Evolutionary conservation across 2,329 filamentous ascomycete species (phyloP).

Genomic region (Beauveria rudraprayagi): DNA sequence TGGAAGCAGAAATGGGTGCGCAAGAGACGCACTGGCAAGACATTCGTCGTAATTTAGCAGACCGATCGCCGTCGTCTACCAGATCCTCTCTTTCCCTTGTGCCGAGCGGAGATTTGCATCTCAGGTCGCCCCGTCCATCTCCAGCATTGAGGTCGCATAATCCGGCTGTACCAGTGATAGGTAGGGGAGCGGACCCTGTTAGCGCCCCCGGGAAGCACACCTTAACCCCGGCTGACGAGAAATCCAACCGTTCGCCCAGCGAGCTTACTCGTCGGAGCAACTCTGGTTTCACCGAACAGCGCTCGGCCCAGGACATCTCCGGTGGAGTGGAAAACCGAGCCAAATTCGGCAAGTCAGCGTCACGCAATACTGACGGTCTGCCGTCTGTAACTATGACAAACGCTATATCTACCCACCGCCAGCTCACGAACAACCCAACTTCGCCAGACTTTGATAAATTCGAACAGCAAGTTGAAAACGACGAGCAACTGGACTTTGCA

Average conservation of each 20-base stretch:
- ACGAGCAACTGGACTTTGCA: slow-evolving; percentile 13
- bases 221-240: slow-evolving; percentile 5
- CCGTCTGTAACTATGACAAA: slow-evolving; percentile 22
- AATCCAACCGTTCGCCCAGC: neutral
- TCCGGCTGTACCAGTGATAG: neutral
- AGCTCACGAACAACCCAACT: slow-evolving; percentile 33
- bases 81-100: slow-evolving; percentile 1
- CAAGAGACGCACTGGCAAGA: slow-evolving; percentile 54
- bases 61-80: slow-evolving; percentile 32
- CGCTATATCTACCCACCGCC: slow-evolving; percentile 4
- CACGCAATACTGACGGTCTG: slow-evolving; percentile 7
- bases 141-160: slow-evolving; percentile 2
- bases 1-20: slow-evolving; percentile 54
- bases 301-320: neutral
- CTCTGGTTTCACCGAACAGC: slow-evolving; percentile 5
- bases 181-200: slow-evolving; percentile 2
- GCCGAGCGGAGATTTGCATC: slow-evolving; percentile 10
- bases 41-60: slow-evolving; percentile 44
- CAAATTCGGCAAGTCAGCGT: neutral
- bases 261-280: slow-evolving; percentile 5
- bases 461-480: slow-evolving; percentile 28
- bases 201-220: slow-evolving; percentile 1
- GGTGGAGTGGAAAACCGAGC: slow-evolving; percentile 7
- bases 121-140: slow-evolving; percentile 1
- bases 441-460: slow-evolving; percentile 45